Conservation (phyloP, 1,284 basidiomycete species). For the Prillingera fragicola region DNA sequence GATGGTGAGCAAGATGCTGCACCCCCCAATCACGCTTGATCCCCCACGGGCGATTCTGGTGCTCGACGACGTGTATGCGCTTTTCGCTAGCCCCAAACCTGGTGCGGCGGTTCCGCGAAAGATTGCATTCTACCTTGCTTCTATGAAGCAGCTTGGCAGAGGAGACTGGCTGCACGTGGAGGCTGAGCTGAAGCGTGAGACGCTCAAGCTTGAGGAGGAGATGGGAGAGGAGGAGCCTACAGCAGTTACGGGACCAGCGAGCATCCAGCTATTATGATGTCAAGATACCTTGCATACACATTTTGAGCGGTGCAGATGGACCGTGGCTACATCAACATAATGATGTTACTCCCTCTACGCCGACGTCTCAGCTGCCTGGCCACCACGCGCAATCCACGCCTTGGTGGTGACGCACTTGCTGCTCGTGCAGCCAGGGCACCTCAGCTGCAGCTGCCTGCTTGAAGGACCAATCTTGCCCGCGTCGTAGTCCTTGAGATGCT, state of each 20-base stretch:
- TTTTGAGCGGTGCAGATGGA: too few relatives aligned
- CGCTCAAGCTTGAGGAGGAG: slow-evolving; percentile 17
- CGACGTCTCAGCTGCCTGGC: too few relatives aligned
- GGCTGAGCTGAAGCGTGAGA: slow-evolving; percentile 24
- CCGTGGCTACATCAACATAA: too few relatives aligned
- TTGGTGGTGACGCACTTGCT: slow-evolving; percentile 81
- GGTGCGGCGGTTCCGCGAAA: slow-evolving; percentile 29
- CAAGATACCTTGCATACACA: too few relatives aligned
- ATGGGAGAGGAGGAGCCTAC: not conserved
- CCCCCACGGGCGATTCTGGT: slow-evolving; percentile 22
- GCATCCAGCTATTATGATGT: too few relatives aligned
- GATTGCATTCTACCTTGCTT: slow-evolving; percentile 38
- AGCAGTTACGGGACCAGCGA: too few relatives aligned
- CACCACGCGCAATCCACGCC: slow-evolving; percentile 83
- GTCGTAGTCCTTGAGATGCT: slow-evolving; percentile 66
- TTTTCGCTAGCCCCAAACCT: slow-evolving; percentile 16
- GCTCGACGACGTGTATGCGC: slow-evolving; percentile 30
- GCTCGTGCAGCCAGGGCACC: slow-evolving; percentile 92
- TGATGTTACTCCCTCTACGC: too few relatives aligned
- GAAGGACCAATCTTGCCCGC: slow-evolving; percentile 54
- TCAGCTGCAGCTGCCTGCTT: slow-evolving; percentile 73
- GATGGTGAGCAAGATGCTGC: slow-evolving; percentile 20
- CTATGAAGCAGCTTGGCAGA: slow-evolving; percentile 23
- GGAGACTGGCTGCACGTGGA: slow-evolving; percentile 34
- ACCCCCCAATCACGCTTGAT: slow-evolving; percentile 31